A percentile compares a stretch with the other conserved stretches of the same genome.
phyloP scores from a whole-genome alignment of 2,329 filamentous ascomycete genomes.

The Pleoardoris graminearum region DNA sequence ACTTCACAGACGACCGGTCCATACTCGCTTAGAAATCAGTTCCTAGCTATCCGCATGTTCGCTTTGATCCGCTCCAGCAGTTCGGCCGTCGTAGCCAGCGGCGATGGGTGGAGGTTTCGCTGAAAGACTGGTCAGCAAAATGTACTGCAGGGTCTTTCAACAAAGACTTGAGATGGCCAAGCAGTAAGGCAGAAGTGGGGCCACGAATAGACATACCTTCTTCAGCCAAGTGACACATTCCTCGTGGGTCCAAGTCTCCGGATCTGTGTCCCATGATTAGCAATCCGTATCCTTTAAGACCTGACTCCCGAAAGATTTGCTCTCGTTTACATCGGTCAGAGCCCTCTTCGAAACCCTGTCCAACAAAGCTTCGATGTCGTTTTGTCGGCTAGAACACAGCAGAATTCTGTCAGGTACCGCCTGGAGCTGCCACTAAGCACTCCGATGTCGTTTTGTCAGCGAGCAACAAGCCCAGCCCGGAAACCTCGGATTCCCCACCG shows the following conservation, averaged over 20 bases:
- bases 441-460: too few relatives aligned
- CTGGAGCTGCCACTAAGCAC: too few relatives aligned
- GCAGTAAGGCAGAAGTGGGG: background rate
- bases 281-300: background rate
- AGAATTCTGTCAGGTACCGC: too few relatives aligned
- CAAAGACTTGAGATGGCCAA: background rate
- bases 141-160: background rate
- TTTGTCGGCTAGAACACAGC: too few relatives aligned
- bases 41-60: conserved; percentile 59
- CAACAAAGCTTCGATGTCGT: background rate
- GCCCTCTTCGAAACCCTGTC: background rate
- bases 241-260: conserved; percentile 73
- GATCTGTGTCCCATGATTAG: conserved; percentile 51
- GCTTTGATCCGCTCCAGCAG: conserved; percentile 70
- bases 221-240: conserved; percentile 82
- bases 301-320: too few relatives aligned
- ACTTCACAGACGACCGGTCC: too few relatives aligned
- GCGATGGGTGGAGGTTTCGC: conserved; percentile 66
- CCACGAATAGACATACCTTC: conserved; percentile 61
- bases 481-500: too few relatives aligned
- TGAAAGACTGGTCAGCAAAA: conserved; percentile 37
- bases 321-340: too few relatives aligned
- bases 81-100: conserved; percentile 63
- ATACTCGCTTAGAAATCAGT: background rate
- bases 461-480: too few relatives aligned